phyloP scores from a whole-genome alignment of 768 basidiomycete species.

The Daedaleopsis nitida region DNA sequence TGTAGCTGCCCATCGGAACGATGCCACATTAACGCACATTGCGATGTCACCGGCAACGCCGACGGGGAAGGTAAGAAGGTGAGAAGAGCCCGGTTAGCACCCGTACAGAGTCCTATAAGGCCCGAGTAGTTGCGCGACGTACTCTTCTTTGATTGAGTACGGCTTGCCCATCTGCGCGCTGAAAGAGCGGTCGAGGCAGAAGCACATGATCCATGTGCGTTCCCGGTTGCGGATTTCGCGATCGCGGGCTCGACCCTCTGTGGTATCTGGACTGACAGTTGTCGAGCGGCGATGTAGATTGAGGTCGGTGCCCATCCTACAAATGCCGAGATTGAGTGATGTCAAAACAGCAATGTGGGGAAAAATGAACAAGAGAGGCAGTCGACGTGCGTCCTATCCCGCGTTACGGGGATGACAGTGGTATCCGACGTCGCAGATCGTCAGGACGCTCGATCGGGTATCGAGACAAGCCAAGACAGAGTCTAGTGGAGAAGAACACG shows the following conservation, averaged over 20 bases:
- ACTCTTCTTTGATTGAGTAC: slow-evolving; percentile 92
- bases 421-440: slow-evolving; percentile 14
- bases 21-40: slow-evolving; percentile 11
- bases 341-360: slow-evolving; percentile 16
- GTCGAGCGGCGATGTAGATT: slow-evolving; percentile 90
- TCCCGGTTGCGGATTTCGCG: slow-evolving; percentile 92
- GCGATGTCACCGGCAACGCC: slow-evolving; percentile 12
- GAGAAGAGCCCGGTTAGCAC: slow-evolving; percentile 12
- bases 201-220: slow-evolving; percentile 91
- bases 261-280: slow-evolving; percentile 59
- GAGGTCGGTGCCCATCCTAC: slow-evolving; percentile 92
- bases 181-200: slow-evolving; percentile 82
- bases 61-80: slow-evolving; percentile 13
- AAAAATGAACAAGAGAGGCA: slow-evolving; percentile 3
- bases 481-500: slow-evolving; percentile 11
- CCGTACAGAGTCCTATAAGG: slow-evolving; percentile 2
- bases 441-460: slow-evolving; percentile 6
- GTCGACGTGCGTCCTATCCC: slow-evolving; percentile 8
- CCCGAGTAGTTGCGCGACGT: slow-evolving; percentile 34
- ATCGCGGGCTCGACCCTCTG: slow-evolving; percentile 81
- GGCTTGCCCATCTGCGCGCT: slow-evolving; percentile 98
- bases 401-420: slow-evolving; percentile 5
- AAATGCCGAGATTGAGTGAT: slow-evolving; percentile 4
- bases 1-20: slow-evolving; percentile 52
- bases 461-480: slow-evolving; percentile 1